These are phyloP conservation scores for Claviceps citrina DNA, from an alignment of 2,329 filamentous ascomycete species.

Conservation along the genomic window DNA sequence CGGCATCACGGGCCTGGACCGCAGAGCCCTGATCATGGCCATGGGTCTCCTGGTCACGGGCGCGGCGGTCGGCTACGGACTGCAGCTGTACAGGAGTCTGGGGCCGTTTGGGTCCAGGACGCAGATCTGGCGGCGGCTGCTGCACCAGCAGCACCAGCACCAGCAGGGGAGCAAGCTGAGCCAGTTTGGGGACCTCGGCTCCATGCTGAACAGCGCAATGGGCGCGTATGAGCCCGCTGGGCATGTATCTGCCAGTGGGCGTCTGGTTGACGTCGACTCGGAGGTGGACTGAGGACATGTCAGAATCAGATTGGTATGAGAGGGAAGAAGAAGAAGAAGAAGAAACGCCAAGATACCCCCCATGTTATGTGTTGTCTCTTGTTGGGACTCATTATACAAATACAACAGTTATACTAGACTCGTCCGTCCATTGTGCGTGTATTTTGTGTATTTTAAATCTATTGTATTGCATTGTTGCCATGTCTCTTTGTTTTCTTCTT, in stretches of 20 bases:
- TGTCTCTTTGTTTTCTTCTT: not conserved
- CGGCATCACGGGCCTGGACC: slow-evolving; percentile 19
- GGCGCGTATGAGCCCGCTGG: slow-evolving; percentile 13
- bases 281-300: slow-evolving; percentile 17
- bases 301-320: too few species aligned
- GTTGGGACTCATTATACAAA: too few species aligned
- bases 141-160: slow-evolving; percentile 13
- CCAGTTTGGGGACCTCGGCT: slow-evolving; percentile 32
- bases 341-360: slow-evolving; percentile 6
- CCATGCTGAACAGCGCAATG: slow-evolving; percentile 25
- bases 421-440: too few species aligned
- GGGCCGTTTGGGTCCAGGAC: slow-evolving; percentile 29
- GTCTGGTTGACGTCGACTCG: slow-evolving; percentile 20
- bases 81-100: slow-evolving; percentile 25
- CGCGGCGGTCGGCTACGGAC: slow-evolving; percentile 23
- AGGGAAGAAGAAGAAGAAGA: not conserved
- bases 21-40: slow-evolving; percentile 17
- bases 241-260: slow-evolving; percentile 10
- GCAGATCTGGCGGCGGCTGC: slow-evolving; percentile 26
- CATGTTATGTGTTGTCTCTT: too few species aligned
- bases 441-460: too few species aligned
- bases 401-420: too few species aligned
- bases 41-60: slow-evolving; percentile 22
- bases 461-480: too few species aligned
- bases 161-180: slow-evolving; percentile 19